Conservation (phyloP, 23 red algal species). For the Gracilaria domingensis region DNA sequence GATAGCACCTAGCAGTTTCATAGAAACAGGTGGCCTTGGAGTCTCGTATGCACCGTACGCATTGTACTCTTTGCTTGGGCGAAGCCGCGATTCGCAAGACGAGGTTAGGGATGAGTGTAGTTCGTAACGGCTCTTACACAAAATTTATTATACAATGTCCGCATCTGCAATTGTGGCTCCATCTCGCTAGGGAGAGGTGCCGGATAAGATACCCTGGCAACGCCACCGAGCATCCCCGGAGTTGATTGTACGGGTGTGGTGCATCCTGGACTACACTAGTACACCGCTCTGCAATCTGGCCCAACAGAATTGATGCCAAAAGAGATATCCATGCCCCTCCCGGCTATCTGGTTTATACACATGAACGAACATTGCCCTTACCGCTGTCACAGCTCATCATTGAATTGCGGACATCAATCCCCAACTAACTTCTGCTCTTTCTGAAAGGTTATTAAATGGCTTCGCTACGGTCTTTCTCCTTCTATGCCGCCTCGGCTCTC, state of each 20-base stretch:
- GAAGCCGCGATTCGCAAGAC: background rate
- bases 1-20: background rate
- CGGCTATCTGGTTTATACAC: background rate
- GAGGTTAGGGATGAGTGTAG: background rate
- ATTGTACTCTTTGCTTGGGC: background rate
- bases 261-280: too few relatives aligned
- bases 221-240: background rate
- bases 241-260: background rate
- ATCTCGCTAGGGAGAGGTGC: background rate
- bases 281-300: background rate
- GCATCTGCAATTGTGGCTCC: background rate
- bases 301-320: constrained; percentile 8
- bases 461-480: background rate
- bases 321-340: background rate
- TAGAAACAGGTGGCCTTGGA: too few relatives aligned
- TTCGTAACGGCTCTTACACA: constrained; percentile 42
- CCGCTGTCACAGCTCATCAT: background rate
- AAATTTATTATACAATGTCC: constrained; percentile 17
- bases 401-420: background rate
- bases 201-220: background rate
- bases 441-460: background rate
- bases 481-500: background rate
- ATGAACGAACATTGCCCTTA: background rate
- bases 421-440: background rate
- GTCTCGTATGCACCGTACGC: background rate